Conservation (phyloP, 345 rosid genomes). For the Populus tremula region DNA sequence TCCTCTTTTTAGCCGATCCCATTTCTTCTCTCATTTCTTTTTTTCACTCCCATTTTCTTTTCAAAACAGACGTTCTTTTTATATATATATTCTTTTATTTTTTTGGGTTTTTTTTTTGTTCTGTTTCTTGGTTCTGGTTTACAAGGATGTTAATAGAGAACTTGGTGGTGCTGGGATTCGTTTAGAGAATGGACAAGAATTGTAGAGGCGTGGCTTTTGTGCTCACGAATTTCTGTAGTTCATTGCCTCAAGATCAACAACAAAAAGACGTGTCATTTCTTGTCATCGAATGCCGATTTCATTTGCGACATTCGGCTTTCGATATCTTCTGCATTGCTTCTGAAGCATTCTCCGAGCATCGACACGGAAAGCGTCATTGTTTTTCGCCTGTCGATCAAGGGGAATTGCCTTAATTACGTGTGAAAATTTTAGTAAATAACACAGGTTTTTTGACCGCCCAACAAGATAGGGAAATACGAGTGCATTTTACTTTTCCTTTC, state of each 20-base stretch:
- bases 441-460: too few species aligned
- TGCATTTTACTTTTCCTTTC: neutral
- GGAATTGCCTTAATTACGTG: slow-evolving; percentile 5
- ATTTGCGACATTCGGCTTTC: slow-evolving; percentile 41
- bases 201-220: slow-evolving; percentile 10
- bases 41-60: neutral
- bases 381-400: slow-evolving; percentile 14
- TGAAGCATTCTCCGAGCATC: slow-evolving; percentile 41
- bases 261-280: slow-evolving; percentile 9
- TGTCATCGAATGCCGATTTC: slow-evolving; percentile 42
- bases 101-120: neutral
- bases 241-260: slow-evolving; percentile 34
- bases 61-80: neutral
- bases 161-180: slow-evolving; percentile 16
- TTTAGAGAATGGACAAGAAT: slow-evolving; percentile 27
- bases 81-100: neutral
- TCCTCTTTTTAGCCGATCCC: neutral
- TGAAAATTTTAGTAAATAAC: too few species aligned
- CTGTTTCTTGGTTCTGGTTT: neutral
- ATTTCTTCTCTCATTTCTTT: neutral
- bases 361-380: neutral
- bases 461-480: neutral
- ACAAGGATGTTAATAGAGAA: slow-evolving; percentile 18
- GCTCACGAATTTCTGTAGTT: slow-evolving; percentile 36
- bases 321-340: slow-evolving; percentile 48